phyloP scores from a whole-genome alignment of 2,329 filamentous ascomycete genomes.

The Ramichloridium luteum region DNA sequence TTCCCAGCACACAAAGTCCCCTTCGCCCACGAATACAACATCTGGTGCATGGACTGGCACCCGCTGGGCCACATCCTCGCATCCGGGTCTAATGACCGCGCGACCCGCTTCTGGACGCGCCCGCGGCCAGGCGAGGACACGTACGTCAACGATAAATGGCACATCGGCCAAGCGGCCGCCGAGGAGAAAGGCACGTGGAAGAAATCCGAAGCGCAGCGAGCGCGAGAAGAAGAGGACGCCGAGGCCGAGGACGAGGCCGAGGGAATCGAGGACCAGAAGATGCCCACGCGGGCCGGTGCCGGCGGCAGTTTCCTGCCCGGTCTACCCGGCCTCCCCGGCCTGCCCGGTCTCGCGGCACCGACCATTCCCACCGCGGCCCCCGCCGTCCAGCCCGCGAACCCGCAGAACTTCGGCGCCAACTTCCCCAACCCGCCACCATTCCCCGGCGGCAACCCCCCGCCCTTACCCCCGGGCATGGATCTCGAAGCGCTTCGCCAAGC shows the following conservation, averaged over 20 bases:
- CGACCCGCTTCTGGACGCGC: constrained; percentile 93
- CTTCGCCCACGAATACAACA: constrained; percentile 84
- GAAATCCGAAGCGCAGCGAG: constrained; percentile 62
- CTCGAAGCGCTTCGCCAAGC: constrained; percentile 22
- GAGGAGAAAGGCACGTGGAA: constrained; percentile 94
- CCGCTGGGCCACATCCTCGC: constrained; percentile 90
- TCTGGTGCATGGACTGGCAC: constrained; percentile 98
- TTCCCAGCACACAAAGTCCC: constrained; percentile 78
- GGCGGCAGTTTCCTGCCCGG: constrained; percentile 34
- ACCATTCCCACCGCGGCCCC: constrained; percentile 23
- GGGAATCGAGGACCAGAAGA: constrained; percentile 81
- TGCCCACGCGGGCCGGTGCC: constrained; percentile 37
- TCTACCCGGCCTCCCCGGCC: constrained; percentile 47
- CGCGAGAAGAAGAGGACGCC: constrained; percentile 85
- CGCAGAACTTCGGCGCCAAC: constrained; percentile 18
- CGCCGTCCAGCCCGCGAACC: constrained; percentile 9
- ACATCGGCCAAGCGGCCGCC: constrained; percentile 85
- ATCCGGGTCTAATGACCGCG: constrained; percentile 90
- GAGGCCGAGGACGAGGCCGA: constrained; percentile 90
- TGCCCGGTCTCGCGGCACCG: constrained; percentile 14
- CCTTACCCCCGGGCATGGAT: constrained; percentile 21
- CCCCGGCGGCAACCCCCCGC: constrained; percentile 12
- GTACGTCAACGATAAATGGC: constrained; percentile 79
- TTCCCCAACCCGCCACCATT: constrained; percentile 16
- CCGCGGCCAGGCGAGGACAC: constrained; percentile 77